Evolutionary conservation across 352 stramenopile genomes (phyloP), one percentile per base, ranked within the genome.

Genomic region (Pythium phragmiticola): DNA sequence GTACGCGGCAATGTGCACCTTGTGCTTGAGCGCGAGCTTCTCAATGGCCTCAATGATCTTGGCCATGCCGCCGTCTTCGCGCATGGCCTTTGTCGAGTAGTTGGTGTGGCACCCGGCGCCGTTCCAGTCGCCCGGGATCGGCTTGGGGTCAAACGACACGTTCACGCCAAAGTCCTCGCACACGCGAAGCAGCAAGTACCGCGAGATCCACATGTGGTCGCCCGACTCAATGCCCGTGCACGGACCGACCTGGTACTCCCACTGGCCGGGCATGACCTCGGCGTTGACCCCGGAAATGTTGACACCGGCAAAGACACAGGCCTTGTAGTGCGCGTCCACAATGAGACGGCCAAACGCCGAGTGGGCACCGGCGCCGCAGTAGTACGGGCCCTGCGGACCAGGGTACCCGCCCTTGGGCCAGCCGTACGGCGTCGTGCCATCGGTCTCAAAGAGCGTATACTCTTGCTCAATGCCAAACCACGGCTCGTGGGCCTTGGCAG

Each of bases 401-500:
- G 90, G 91, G 79, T 88, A 96, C 21, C 90, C 90, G 52, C 84
- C 86, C 75, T 94, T 89, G 39, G 92, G 92, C 92, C 92, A 98
- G 55, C 92, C 92, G 69, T 97, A 96, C 12, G 90, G 90, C 21
- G 89, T 96, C 58, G 90, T 81, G 37, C 80, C 80, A 72, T 93
- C 84, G 57, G 87, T 80, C 65, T 95, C 86, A 70, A 98, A 97
- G 53, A 98, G 76, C 39, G 92, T 98, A 87, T 98, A 98, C 84
- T 99, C 96, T 83, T 99, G 96, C 84, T 99, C 96, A 70, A 99
- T 90, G 58, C 96, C 96, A 74, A 98, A 99, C 96, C 95, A 98
- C 14, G 90, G 89, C 42, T 63, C 72, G 39, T 92, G 74, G 2
- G 37, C 50, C 53, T 70, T 74, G 17, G 79, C 78, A 12, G 76